Conservation (phyloP, 2,329 filamentous ascomycete genomes). For the Phaeosphaeria sp. region DNA sequence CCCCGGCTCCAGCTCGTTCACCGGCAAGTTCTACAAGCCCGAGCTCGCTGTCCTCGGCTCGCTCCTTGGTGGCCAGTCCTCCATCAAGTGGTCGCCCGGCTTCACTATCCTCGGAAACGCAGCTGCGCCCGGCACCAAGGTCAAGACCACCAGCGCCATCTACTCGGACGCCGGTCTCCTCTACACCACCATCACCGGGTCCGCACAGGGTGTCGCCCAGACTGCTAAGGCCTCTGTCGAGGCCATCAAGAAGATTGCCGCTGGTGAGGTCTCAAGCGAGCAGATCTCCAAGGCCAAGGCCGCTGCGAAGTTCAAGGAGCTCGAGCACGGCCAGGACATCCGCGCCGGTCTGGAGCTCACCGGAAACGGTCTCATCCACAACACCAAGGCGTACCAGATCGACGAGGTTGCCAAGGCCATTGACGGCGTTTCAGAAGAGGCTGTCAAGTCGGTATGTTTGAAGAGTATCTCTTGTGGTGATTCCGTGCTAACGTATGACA, state of each 20-base stretch:
- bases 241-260: constrained; percentile 79
- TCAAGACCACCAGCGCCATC: constrained; percentile 77
- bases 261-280: constrained; percentile 79
- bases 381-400: constrained; percentile 83
- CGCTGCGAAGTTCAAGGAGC: constrained; percentile 88
- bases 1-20: constrained; percentile 82
- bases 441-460: constrained; percentile 80
- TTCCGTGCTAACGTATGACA: constrained; percentile 23
- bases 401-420: constrained; percentile 79
- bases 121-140: constrained; percentile 68
- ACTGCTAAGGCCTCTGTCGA: constrained; percentile 80
- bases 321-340: constrained; percentile 81
- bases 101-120: constrained; percentile 90
- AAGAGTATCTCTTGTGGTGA: neutral
- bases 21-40: constrained; percentile 79
- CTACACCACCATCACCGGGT: constrained; percentile 79
- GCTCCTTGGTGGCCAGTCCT: constrained; percentile 87
- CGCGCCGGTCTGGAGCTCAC: constrained; percentile 81
- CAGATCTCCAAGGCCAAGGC: constrained; percentile 91
- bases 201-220: constrained; percentile 73
- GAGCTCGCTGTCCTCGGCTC: constrained; percentile 86
- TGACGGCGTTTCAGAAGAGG: constrained; percentile 80
- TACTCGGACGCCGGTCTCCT: constrained; percentile 97
- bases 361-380: constrained; percentile 82
- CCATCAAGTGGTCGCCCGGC: constrained; percentile 93